Base-by-base conservation (phyloP, 164 flowering plant genomes). In the Berberis vulgaris region DNA sequence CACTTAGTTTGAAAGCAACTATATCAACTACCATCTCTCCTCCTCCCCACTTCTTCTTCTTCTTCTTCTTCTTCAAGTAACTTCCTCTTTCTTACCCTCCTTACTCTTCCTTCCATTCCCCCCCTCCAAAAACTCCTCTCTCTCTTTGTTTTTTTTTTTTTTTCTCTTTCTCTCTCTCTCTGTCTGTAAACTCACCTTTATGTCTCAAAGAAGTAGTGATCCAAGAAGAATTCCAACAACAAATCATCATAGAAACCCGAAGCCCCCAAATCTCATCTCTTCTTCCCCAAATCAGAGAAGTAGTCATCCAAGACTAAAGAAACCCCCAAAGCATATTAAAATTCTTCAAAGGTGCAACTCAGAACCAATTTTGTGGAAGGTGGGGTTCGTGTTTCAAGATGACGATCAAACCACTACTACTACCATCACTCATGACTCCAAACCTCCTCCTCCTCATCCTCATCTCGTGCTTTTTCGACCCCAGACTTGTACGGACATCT, bases 311-410 rank as follows among this genome's bases (percentile, higher is more conserved):
- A 73, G 70, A 4, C 68, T 72, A 42, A 65, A 66, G 1, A 72
- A 64, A 60, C 74, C 60, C 13, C 41, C 76, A 1, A 79, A 71
- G 57, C 70, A 76, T 41, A 49, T 60, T 10, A 60, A 56, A 59
- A 65, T 64, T 5, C 66, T 82, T n/a, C 67, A 71, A 40, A 73
- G 85, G 41, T 72, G 77, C 68, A 62, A 66, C 0, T 86, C 88
- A 2, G 86, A 82, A 68, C 86, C 88, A n/a, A 60, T 58, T 67
- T 71, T 84, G 2, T 67, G 45, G 60, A 44, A 2, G 43, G 65
- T 55, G 6, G 59, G 73, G 0, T n/a, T 57, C 4, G n/a, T 49
- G 8, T 8, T 39, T 11, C 64, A 26, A 9, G 68, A 52, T 2
- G 72, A 61, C 2, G 49, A 46, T n/a, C 67, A 49, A 49, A 52